Evolutionary conservation across 2,329 filamentous ascomycete species (phyloP).

Genomic region (Fusarium udum): DNA sequence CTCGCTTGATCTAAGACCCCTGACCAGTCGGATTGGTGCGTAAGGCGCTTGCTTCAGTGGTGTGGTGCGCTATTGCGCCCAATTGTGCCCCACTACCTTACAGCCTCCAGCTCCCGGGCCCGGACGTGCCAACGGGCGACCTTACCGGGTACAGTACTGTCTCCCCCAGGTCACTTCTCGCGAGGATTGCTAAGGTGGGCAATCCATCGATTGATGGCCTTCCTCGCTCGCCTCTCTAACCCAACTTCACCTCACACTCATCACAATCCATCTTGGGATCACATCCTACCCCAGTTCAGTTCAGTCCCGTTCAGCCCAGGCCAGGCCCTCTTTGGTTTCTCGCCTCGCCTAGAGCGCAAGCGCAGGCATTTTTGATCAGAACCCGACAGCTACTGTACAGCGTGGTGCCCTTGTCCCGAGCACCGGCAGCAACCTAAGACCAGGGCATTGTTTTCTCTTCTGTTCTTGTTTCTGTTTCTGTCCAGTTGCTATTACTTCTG

Average conservation of each 20-base stretch:
- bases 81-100: conserved; percentile 25
- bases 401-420: conserved; percentile 30
- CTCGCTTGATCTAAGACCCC: conserved; percentile 39
- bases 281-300: conserved; percentile 35
- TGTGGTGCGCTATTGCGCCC: conserved; percentile 42
- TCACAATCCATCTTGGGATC: conserved; percentile 30
- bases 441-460: conserved; percentile 35
- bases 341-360: conserved; percentile 39
- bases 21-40: conserved; percentile 48
- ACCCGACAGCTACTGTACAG: conserved; percentile 7
- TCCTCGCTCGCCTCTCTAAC: conserved; percentile 32
- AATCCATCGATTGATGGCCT: conserved; percentile 4
- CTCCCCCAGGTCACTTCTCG: conserved; percentile 23
- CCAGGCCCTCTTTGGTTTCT: conserved; percentile 34
- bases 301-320: conserved; percentile 25
- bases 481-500: conserved; percentile 21
- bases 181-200: conserved; percentile 12
- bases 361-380: conserved; percentile 18
- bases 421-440: conserved; percentile 1
- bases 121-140: conserved; percentile 31
- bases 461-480: conserved; percentile 27
- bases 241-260: conserved; percentile 24
- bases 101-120: conserved; percentile 15
- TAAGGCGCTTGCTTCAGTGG: conserved; percentile 51
- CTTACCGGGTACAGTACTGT: conserved; percentile 26